Evolutionary conservation across 2,329 filamentous ascomycete genomes (phyloP), one percentile per base, ranked within the genome.

Genomic region (Cordyceps tenuipes): DNA sequence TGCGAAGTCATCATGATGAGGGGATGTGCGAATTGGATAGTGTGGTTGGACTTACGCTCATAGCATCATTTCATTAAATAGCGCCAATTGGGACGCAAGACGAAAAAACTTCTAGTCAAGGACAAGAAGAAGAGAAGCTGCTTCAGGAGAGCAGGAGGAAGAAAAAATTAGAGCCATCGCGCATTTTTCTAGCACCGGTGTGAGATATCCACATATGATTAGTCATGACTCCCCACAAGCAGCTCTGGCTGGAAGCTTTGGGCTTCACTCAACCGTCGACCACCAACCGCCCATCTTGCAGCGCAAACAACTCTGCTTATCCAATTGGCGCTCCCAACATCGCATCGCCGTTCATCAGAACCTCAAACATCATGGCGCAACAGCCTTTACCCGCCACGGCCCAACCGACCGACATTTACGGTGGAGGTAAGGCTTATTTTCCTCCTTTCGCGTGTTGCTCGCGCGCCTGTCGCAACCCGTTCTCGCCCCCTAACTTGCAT

Each of bases 381-480:
- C 81, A 84, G 72, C 79, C 80, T 61, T 69, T 85, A 64, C 77
- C 77, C 50, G 79, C 82, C 67, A 76, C 81, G 68, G 76, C 77
- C 64, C 81, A 81, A 72, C 83, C 83, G 63, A 84, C 82, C 61
- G 83, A 86, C 69, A 78, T 84, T 62, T 86, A 86, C 65, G 83
- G 83, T 66, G 83, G 83, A 81, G 83, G 83, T 85, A 71, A 65
- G 70, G 61, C 21, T n/a, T 26, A 12, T 8, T 61, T 61, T 59
- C 62, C 61, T 57, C 63, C 55, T 59, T 64, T 58, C 34, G 54
- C 53, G 44, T 41, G 8, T 21, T n/a, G 43, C 57, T 43, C 52
- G 54, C 55, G 57, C 50, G 46, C 48, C 26, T 1, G 43, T 53
- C 50, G 50, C 56, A 49, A 60, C 60, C 56, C 34, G 19, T 43